Percentiles rank a stretch among this genome's conserved stretches.
Evolutionary conservation across 2,329 filamentous ascomycete species (phyloP).

Genomic region (Exophiala sp.): DNA sequence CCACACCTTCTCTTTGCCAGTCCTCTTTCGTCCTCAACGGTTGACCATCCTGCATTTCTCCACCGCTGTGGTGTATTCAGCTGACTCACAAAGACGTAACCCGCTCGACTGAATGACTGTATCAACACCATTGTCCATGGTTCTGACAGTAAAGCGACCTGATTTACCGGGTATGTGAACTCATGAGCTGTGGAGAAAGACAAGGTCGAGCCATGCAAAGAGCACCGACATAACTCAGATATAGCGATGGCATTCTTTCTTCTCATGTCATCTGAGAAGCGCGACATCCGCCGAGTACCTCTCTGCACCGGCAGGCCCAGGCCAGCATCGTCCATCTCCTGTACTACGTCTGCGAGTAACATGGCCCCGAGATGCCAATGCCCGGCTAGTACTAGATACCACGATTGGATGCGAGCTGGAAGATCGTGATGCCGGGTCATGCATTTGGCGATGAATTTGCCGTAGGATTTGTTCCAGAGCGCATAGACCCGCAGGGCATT

Average conservation of each 20-base stretch:
- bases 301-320: constrained; percentile 35
- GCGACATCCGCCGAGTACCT: constrained; percentile 40
- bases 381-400: constrained; percentile 53
- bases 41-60: not conserved
- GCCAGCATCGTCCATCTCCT: constrained; percentile 46
- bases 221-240: constrained; percentile 9
- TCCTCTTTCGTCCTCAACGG: not conserved
- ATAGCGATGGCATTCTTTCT: constrained; percentile 48
- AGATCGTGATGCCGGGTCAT: constrained; percentile 46
- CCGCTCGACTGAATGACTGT: constrained; percentile 8
- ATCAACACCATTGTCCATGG: constrained; percentile 10
- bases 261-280: constrained; percentile 27
- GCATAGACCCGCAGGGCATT: constrained; percentile 48
- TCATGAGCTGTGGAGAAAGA: constrained; percentile 53
- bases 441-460: constrained; percentile 49
- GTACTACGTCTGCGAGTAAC: constrained; percentile 50
- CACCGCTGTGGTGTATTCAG: not conserved
- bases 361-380: constrained; percentile 55
- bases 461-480: constrained; percentile 51
- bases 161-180: constrained; percentile 42
- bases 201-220: constrained; percentile 42
- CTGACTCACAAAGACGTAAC: constrained; percentile 5
- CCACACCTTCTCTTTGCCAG: constrained; percentile 1
- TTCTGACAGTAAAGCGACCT: constrained; percentile 10
- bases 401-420: constrained; percentile 51